Evolutionary conservation across 1,284 basidiomycete species (phyloP), one percentile per base, ranked within the genome.

Genomic region (Fomitopsis betulina): DNA sequence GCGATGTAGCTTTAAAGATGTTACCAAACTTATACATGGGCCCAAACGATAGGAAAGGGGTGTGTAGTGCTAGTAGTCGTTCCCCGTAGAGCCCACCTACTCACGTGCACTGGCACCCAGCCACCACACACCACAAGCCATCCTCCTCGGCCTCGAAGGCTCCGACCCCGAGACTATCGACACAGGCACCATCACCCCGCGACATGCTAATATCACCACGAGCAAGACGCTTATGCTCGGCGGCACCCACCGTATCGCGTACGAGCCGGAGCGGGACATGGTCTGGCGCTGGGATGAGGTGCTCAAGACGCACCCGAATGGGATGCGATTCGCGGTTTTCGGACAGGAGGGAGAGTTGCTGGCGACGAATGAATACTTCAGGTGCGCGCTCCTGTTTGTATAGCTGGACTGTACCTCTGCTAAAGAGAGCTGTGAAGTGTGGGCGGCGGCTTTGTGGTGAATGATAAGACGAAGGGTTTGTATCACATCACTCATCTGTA

Each of bases 341-440:
- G 87, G 83, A 59, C 77, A 81, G 45, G 77, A 89, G 12, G 96
- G 96, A 0, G 86, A 93, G 65, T 76, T 98, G 63, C 77, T 98
- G 55, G 96, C 96, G 0, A 96, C 93, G 13, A 98, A 98, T 67
- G 93, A 96, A 69, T 98, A 96, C 69, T 98, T 94, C 68, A 86
- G 83, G 83, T 83, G 64, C 50, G 64, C 50, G 61, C 54, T 33
- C 55, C 25, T 50, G 21, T 42, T 57, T 37, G 35, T 12, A 2
- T 37, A 10, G 45, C 50, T 40, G 30, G 32, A n/a, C 25, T 38
- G 54, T 30, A 51, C 55, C 17, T 47, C 39, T 27, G 50, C 54
- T 40, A 10, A 21, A 40, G 39, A 9, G 43, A 10, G 23, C 12
- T 39, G 19, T n/a, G 13, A 53, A 90, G 88, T 59, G 91, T 96